These are phyloP conservation scores for Alternaria gansuensis DNA, from an alignment of 2,329 filamentous ascomycete species.

Conservation along the genomic window DNA sequence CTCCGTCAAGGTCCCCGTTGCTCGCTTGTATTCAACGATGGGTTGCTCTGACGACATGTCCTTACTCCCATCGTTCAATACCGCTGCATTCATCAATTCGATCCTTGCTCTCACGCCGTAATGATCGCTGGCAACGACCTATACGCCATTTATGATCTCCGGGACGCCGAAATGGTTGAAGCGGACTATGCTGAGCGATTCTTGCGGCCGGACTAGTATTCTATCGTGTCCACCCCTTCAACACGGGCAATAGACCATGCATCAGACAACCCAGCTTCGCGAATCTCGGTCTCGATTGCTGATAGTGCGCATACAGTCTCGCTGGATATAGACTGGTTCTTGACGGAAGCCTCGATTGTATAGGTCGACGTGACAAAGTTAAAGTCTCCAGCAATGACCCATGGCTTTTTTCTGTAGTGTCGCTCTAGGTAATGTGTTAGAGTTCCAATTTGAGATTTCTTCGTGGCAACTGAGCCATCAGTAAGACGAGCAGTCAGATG, in stretches of 20 bases:
- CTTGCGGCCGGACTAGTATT: conserved; percentile 63
- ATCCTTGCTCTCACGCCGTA: conserved; percentile 61
- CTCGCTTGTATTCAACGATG: conserved; percentile 26
- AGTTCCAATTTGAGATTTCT: conserved; percentile 64
- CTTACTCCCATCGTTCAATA: background rate
- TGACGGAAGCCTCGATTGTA: conserved; percentile 64
- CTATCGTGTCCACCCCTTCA: conserved; percentile 64
- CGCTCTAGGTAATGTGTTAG: conserved; percentile 59
- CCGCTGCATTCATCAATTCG: conserved; percentile 39
- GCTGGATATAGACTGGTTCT: conserved; percentile 63
- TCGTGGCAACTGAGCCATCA: conserved; percentile 65
- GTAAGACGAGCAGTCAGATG: conserved; percentile 70
- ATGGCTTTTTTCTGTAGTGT: conserved; percentile 58
- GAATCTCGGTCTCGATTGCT: conserved; percentile 60
- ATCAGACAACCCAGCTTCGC: conserved; percentile 61
- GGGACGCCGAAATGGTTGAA: conserved; percentile 69
- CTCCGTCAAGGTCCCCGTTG: conserved; percentile 19
- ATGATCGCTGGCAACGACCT: conserved; percentile 57
- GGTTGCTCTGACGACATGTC: conserved; percentile 15
- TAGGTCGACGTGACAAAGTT: conserved; percentile 69
- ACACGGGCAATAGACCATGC: conserved; percentile 61
- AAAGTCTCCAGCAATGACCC: conserved; percentile 70
- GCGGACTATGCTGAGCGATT: conserved; percentile 51
- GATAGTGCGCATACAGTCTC: conserved; percentile 58
- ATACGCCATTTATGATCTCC: conserved; percentile 30